Evolutionary conservation across 1,284 basidiomycete genomes (phyloP).

Genomic region (Leccinum solheimii): DNA sequence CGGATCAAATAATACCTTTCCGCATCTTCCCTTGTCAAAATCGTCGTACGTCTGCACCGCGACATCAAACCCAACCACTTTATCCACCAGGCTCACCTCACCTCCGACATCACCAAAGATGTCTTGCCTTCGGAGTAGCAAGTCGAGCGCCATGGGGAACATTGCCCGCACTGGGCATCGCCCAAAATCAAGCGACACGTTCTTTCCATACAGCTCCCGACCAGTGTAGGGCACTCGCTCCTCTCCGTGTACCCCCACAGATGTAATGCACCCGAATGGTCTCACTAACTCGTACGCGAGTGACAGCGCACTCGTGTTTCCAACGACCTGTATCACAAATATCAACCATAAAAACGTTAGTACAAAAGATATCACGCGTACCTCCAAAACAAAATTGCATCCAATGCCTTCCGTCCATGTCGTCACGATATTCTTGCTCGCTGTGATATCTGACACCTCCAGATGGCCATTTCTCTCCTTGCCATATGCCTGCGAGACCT

Average conservation of each 20-base stretch:
- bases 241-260: conserved; percentile 73
- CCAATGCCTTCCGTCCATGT: conserved; percentile 57
- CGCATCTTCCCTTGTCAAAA: conserved; percentile 69
- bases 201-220: conserved; percentile 76
- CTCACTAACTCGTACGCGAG: conserved; percentile 79
- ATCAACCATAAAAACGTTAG: neutral
- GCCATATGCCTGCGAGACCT: conserved; percentile 48
- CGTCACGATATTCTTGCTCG: conserved; percentile 49
- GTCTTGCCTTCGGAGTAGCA: conserved; percentile 70
- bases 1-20: conserved; percentile 53
- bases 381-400: conserved; percentile 69
- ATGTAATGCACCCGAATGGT: conserved; percentile 78
- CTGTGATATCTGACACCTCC: conserved; percentile 49
- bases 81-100: conserved; percentile 61
- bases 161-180: conserved; percentile 83
- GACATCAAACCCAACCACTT: conserved; percentile 55
- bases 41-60: conserved; percentile 59
- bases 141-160: conserved; percentile 71
- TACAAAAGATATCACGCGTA: conserved; percentile 24
- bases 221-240: conserved; percentile 61
- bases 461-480: conserved; percentile 42
- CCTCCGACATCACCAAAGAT: conserved; percentile 65
- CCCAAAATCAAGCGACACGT: conserved; percentile 80
- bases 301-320: conserved; percentile 67
- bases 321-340: conserved; percentile 63